Base-by-base conservation (phyloP, 106 monocot genomes). In the Phalaenopsis aphrodite region DNA sequence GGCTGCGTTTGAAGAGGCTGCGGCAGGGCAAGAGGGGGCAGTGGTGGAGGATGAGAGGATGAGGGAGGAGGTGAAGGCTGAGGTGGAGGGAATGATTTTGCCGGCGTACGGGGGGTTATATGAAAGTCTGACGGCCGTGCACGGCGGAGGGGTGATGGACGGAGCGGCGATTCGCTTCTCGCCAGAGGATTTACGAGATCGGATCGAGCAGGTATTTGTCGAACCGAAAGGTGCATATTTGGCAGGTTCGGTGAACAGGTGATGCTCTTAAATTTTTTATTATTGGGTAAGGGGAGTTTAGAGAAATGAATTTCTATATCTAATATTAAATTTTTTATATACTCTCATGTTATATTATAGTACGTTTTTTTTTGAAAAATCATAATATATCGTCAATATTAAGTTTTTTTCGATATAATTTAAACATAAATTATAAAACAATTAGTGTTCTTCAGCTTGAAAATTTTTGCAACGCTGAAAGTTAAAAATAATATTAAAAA, bases 1-100 rank as follows among this genome's bases (percentile, higher is more conserved):
- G 66, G 78, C 79, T 64, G 81, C 83, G 46, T 78, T 89, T 30
- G 87, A 88, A 75, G 85, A 83, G 56, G 85, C 87, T 0, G 47
- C 55, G 23, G 5, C 11, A 17, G 39, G 5, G 4, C 85, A 84
- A 39, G 65, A 55, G 67, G 61, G 36, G 41, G 79, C 77, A 69
- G 81, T 88, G 76, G 86, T 88, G 49, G 56, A 48, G 3, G 86
- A 87, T 42, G 78, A n/a, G 48, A 42, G 43, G 67, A 45, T 90
- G 84, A 77, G 81, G 41, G 86, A 83, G 61, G 88, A 86, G 55
- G 45, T 91, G 21, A 78, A 67, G 84, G 39, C 49, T 43, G 65
- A 56, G 56, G 71, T 86, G 16, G 71, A 77, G 21, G 24, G 17
- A 16, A 58, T 57, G 83, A 37, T 88, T 23, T 45, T 79, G 10